Evolutionary conservation across 768 basidiomycete species (phyloP).

Genomic region (Leccinum olivaceopallidum): DNA sequence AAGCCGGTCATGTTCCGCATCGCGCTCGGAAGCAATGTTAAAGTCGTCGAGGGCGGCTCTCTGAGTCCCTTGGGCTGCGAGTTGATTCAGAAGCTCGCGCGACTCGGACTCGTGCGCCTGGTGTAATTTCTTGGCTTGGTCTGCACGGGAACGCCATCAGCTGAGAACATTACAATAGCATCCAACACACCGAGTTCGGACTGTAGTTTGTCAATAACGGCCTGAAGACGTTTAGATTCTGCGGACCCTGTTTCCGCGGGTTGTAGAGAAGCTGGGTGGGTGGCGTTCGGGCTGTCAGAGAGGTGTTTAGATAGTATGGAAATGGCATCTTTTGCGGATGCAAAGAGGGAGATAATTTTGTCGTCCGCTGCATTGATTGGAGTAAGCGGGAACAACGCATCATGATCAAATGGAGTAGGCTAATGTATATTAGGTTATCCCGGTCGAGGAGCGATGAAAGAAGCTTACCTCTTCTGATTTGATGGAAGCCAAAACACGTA

Average conservation of each 20-base stretch:
- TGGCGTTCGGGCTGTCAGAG: slow-evolving; percentile 10
- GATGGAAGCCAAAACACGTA: slow-evolving; percentile 40
- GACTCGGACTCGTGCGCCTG: slow-evolving; percentile 43
- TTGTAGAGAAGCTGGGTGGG: slow-evolving; percentile 20
- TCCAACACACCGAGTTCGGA: slow-evolving; percentile 55
- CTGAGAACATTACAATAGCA: not conserved
- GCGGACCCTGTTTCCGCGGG: slow-evolving; percentile 30
- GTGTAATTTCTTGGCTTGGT: slow-evolving; percentile 48
- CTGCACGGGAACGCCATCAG: slow-evolving; percentile 32
- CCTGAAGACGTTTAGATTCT: slow-evolving; percentile 53
- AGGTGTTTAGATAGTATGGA: slow-evolving; percentile 32
- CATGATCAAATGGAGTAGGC: slow-evolving; percentile 47
- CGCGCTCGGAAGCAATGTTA: slow-evolving; percentile 50
- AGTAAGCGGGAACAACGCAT: slow-evolving; percentile 53
- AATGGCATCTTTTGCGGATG: slow-evolving; percentile 39
- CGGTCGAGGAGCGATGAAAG: slow-evolving; percentile 3
- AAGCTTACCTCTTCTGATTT: slow-evolving; percentile 49
- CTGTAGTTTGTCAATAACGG: slow-evolving; percentile 50
- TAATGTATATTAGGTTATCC: slow-evolving; percentile 25
- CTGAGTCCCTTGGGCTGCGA: slow-evolving; percentile 42
- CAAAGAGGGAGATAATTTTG: slow-evolving; percentile 46
- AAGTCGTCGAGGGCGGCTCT: slow-evolving; percentile 43
- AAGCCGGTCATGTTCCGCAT: slow-evolving; percentile 56
- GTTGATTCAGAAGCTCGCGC: slow-evolving; percentile 56
- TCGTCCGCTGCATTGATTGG: slow-evolving; percentile 50